These are phyloP conservation scores for Taiozyma sp. DNA, from an alignment of 1,139 yeast genomes.

Conservation along the genomic window DNA sequence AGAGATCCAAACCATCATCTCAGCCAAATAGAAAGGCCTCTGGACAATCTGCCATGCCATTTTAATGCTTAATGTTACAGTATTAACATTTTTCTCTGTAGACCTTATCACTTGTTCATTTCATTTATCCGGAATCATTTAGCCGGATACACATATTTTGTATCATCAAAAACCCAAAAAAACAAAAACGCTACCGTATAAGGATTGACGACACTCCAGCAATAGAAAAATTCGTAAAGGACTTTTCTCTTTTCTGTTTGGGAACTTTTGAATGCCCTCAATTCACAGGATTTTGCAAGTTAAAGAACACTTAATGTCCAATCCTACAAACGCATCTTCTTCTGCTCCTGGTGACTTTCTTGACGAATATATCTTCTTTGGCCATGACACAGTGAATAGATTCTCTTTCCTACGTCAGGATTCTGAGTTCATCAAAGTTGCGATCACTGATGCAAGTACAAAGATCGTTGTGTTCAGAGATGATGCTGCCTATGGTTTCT, in stretches of 20 bases:
- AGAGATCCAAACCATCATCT: background rate
- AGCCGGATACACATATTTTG: too few relatives aligned
- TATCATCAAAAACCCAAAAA: too few relatives aligned
- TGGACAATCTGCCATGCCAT: background rate
- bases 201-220: too few relatives aligned
- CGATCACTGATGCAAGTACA: slow-evolving; percentile 47
- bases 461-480: slow-evolving; percentile 49
- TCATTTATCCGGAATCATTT: background rate
- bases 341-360: slow-evolving; percentile 4
- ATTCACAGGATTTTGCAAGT: background rate
- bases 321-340: background rate
- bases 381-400: slow-evolving; percentile 64
- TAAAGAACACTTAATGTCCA: background rate
- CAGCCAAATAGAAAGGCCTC: background rate
- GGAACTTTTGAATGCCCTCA: background rate
- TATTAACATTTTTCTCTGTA: too few relatives aligned
- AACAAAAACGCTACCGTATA: background rate
- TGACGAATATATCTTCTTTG: slow-evolving; percentile 30
- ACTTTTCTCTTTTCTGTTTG: too few relatives aligned
- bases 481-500: slow-evolving; percentile 19
- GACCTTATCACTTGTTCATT: too few relatives aligned
- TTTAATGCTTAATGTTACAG: background rate
- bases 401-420: slow-evolving; percentile 76
- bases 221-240: too few relatives aligned
- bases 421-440: slow-evolving; percentile 46